These are phyloP conservation scores for Seiridium cupressi DNA, from an alignment of 2,329 filamentous ascomycete genomes.

Conservation along the genomic window DNA sequence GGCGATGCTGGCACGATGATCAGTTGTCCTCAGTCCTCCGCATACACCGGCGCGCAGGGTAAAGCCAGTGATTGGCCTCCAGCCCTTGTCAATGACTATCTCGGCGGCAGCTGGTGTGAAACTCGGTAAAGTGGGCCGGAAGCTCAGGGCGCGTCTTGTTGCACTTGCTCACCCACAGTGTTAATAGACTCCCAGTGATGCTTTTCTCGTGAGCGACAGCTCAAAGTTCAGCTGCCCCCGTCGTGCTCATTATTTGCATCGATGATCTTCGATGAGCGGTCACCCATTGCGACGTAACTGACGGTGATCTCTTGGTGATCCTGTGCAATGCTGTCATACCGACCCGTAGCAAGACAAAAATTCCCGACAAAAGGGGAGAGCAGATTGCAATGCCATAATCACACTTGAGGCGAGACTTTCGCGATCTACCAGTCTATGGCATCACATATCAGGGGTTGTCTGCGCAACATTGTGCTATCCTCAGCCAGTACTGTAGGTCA, in stretches of 20 bases:
- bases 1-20: slow-evolving; percentile 1
- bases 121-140: slow-evolving; percentile 10
- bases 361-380: not conserved
- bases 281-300: not conserved
- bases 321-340: not conserved
- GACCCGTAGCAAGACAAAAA: not conserved
- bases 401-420: not conserved
- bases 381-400: not conserved
- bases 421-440: not conserved
- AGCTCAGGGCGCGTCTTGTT: not conserved
- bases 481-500: too few relatives aligned
- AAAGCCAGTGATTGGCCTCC: slow-evolving; percentile 2
- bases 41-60: not conserved
- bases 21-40: not conserved
- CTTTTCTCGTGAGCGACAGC: not conserved
- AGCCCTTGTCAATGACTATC: slow-evolving; percentile 5
- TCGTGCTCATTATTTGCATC: not conserved
- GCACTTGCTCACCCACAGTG: not conserved
- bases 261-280: not conserved
- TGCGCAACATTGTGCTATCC: too few relatives aligned
- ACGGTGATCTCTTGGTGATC: slow-evolving; percentile 5
- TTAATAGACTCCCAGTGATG: not conserved
- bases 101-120: slow-evolving; percentile 13
- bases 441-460: too few relatives aligned
- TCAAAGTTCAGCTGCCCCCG: too few relatives aligned